Evolutionary conservation across 164 flowering plant species (phyloP).

Genomic region (Paratinospora sagittata): DNA sequence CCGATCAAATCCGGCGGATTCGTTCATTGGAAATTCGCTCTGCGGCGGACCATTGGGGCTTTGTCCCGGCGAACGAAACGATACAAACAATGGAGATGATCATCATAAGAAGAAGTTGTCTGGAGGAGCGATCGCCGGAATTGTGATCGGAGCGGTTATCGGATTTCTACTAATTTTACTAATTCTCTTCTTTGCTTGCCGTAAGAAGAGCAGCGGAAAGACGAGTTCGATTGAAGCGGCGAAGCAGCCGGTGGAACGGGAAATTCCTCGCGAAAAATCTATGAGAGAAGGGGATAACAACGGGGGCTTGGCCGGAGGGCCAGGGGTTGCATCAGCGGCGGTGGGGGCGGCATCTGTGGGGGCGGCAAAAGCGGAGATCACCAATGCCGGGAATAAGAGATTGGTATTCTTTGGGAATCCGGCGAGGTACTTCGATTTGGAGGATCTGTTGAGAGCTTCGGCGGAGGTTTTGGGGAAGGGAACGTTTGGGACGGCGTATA

Average conservation of each 20-base stretch:
- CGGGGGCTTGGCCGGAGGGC: slow-evolving; percentile 6
- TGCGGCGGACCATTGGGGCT: slow-evolving; percentile 62
- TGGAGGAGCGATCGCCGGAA: slow-evolving; percentile 79
- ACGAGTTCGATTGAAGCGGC: slow-evolving; percentile 23
- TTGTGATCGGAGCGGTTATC: slow-evolving; percentile 52
- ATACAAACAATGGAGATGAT: not conserved
- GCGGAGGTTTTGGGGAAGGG: slow-evolving; percentile 90
- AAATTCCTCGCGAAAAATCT: slow-evolving; percentile 20
- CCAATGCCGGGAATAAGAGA: slow-evolving; percentile 28
- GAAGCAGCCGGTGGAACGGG: slow-evolving; percentile 28
- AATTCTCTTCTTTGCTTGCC: slow-evolving; percentile 39
- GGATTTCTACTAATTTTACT: slow-evolving; percentile 37
- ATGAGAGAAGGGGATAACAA: slow-evolving; percentile 15
- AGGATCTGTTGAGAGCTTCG: slow-evolving; percentile 69
- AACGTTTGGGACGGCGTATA: slow-evolving; percentile 69
- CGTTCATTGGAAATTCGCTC: slow-evolving; percentile 56
- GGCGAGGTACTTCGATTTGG: slow-evolving; percentile 43
- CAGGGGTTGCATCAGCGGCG: slow-evolving; percentile 9
- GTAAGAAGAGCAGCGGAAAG: slow-evolving; percentile 29
- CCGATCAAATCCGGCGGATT: slow-evolving; percentile 9
- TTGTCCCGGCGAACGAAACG: slow-evolving; percentile 25
- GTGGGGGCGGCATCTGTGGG: slow-evolving; percentile 16
- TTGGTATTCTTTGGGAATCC: slow-evolving; percentile 47
- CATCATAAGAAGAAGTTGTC: slow-evolving; percentile 40
- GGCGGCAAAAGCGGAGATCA: slow-evolving; percentile 17